These are phyloP conservation scores for Raffaelea deltoideospora DNA, from an alignment of 2,329 filamentous ascomycete genomes.

Conservation along the genomic window DNA sequence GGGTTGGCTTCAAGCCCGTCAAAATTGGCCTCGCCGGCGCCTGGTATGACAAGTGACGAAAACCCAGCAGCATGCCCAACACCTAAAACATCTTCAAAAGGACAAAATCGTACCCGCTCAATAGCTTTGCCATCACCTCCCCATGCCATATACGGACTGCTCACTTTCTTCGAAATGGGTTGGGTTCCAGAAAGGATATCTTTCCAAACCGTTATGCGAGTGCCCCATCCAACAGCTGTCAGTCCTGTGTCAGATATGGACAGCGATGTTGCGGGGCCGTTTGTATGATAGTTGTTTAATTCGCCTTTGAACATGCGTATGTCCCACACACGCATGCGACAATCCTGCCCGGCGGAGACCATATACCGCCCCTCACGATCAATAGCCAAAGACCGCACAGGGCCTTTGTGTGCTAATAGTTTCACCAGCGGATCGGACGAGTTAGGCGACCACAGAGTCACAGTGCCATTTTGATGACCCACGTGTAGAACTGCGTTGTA, in stretches of 20 bases:
- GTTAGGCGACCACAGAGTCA: slow-evolving; percentile 94
- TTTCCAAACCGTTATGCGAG: slow-evolving; percentile 79
- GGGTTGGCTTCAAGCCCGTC: slow-evolving; percentile 89
- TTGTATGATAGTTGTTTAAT: slow-evolving; percentile 76
- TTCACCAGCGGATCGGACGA: slow-evolving; percentile 76
- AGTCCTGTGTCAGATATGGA: slow-evolving; percentile 80
- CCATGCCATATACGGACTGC: slow-evolving; percentile 87
- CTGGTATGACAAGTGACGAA: slow-evolving; percentile 77
- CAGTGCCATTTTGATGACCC: slow-evolving; percentile 87
- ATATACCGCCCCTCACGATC: slow-evolving; percentile 69
- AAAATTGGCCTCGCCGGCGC: slow-evolving; percentile 93
- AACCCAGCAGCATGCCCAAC: slow-evolving; percentile 74
- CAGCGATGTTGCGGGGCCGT: slow-evolving; percentile 67
- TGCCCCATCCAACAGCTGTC: slow-evolving; percentile 83
- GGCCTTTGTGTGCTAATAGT: slow-evolving; percentile 75
- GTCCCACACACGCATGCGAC: slow-evolving; percentile 12
- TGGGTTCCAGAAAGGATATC: slow-evolving; percentile 47
- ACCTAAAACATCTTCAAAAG: slow-evolving; percentile 79
- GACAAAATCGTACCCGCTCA: slow-evolving; percentile 79
- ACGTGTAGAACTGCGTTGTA: slow-evolving; percentile 85
- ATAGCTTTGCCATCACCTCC: slow-evolving; percentile 71
- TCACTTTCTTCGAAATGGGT: slow-evolving; percentile 58
- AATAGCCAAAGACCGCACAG: slow-evolving; percentile 70
- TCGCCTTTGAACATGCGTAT: slow-evolving; percentile 44
- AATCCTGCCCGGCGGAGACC: slow-evolving; percentile 12